Evolutionary conservation across 2,329 filamentous ascomycete species (phyloP), one percentile per base, ranked within the genome.

Genomic region (Aspergillus tamarii): DNA sequence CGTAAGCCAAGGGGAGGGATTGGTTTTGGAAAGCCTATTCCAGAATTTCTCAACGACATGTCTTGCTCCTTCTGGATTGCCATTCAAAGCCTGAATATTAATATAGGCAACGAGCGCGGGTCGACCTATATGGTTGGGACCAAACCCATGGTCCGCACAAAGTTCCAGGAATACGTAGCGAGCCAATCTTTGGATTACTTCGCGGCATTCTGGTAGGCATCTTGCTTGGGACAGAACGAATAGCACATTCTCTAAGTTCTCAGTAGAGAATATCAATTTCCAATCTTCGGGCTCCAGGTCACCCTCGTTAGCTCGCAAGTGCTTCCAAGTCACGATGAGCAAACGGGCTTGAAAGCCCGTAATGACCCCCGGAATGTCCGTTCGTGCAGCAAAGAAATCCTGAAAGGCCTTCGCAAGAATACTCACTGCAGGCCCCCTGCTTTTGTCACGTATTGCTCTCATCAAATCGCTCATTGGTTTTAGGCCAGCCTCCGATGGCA

Each of bases 391-490:
- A 69, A 94, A 88, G 67, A 94, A 89, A 11, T 83, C 79, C 61
- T 80, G 83, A 76, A 91, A 89, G 6, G 91, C 91, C 41, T 85
- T 81, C 0, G 87, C 77, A 2, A 97, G 81, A 39, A 91, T 87
- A n/a, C 83, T 76, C 3, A 83, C 80, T 0, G 86, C 77, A 19
- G 92, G 93, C 11, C 87, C 85, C 39, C 92, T 86, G 41, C 88
- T 82, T 58, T 86, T 84, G 61, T 91, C 85, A 58, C 85, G 83
- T 68, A 89, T 80, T 64, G 87, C 85, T 68, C 87, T 86, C 59
- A 86, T 82, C 75, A 92, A 85, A 63, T 91, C 85, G 70, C 91
- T 85, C 80, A 97, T 87, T 19, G 85, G 85, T 67, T 88, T 87
- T 72, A 93, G 86, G 59, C 93, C 93, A 0, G 71, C 70, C 57